Base-by-base conservation (phyloP, 352 stramenopile genomes). In the Phytophthora boehmeriae region DNA sequence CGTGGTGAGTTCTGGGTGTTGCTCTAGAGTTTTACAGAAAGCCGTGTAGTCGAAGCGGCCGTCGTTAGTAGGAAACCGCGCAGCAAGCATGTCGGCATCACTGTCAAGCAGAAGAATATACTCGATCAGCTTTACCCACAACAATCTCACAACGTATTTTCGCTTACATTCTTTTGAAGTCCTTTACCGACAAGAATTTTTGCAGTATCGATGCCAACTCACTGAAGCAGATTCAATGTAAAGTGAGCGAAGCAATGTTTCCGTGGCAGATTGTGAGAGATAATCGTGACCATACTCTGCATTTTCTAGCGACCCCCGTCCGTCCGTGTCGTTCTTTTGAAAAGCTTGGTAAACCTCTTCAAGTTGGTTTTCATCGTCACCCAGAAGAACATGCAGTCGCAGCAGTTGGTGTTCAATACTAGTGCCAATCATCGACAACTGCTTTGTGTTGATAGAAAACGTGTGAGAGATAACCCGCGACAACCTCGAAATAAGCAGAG, bases 361-460 rank as follows among this genome's bases (percentile, higher is more conserved):
- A 16, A 72, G 51, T 22, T 67, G 46, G 1, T 43, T 22, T 54
- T 98, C 86, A 14, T 99, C 63, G 23, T 67, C 63, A 1, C 57
- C 63, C 4, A 71, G 41, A 1, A 63, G 34, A 54, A 63, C 51
- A 42, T 67, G 63, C 45, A 71, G 63, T n/a, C 56, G 44, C 6
- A 67, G 56, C 51, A 71, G 41, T 47, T 71, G 57, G 8, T 56
- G 51, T 13, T 59, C 23, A 19, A 63, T 19, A 13, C 10, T 62
- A 20, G 1, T 17, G 20, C 49, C 43, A 5, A 25, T 2, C 62
- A 71, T 57, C 16, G 30, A 46, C 22, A 41, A 32, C 19, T 17
- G 25, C 25, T n/a, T n/a, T n/a, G n/a, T n/a, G 25, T 30, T 30
- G 25, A 30, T 30, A 6, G 6, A 30, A 6, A 8, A 3, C 6